Evolutionary conservation across 2,329 filamentous ascomycete species (phyloP).

Genomic region (Aspergillus brasiliensis): DNA sequence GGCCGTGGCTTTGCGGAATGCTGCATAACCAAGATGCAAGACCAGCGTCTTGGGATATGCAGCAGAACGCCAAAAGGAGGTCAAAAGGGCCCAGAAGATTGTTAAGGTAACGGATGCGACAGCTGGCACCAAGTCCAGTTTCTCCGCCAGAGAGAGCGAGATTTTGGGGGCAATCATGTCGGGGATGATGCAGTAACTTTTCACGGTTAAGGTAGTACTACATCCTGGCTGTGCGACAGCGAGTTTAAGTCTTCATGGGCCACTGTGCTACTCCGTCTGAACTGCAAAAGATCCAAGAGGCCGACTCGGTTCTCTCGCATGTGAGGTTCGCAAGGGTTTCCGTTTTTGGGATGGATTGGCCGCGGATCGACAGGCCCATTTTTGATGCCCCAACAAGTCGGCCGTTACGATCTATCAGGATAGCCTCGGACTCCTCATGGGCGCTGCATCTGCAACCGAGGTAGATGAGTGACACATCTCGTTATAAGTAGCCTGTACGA

Average conservation of each 20-base stretch:
- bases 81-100: conserved; percentile 32
- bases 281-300: neutral
- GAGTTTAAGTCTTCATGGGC: neutral
- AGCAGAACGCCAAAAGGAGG: conserved; percentile 30
- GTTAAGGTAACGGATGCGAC: conserved; percentile 29
- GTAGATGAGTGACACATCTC: conserved; percentile 3
- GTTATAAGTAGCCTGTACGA: neutral
- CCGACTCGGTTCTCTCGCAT: neutral
- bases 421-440: neutral
- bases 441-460: neutral
- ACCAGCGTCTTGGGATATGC: conserved; percentile 33
- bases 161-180: neutral
- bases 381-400: neutral
- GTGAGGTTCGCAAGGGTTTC: conserved; percentile 22
- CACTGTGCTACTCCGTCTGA: neutral
- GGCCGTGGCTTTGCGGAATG: conserved; percentile 34
- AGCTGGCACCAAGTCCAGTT: conserved; percentile 38
- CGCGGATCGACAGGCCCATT: neutral
- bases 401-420: neutral
- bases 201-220: too few species aligned
- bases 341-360: conserved; percentile 17
- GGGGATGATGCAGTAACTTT: neutral
- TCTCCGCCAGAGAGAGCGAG: conserved; percentile 31
- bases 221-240: neutral
- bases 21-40: conserved; percentile 39